phyloP scores from a whole-genome alignment of 2,329 filamentous ascomycete genomes.

The Colletotrichum tropicale region DNA sequence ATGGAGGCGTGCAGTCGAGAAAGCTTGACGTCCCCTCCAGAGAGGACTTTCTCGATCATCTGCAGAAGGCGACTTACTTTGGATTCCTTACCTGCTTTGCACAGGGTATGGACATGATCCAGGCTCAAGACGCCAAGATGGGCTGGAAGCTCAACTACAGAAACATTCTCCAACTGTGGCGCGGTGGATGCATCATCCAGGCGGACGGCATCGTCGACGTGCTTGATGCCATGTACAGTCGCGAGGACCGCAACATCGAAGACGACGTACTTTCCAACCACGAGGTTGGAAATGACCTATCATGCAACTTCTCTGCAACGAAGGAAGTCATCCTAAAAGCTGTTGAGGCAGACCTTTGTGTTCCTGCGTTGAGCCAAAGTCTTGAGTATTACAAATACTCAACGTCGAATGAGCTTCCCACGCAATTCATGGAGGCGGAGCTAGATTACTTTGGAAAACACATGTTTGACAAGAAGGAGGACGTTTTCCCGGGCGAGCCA shows the following conservation, averaged over 20 bases:
- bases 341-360: slow-evolving; percentile 60
- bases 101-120: slow-evolving; percentile 70
- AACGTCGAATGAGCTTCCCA: slow-evolving; percentile 64
- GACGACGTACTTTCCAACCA: slow-evolving; percentile 41
- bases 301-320: slow-evolving; percentile 51
- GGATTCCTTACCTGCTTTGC: slow-evolving; percentile 66
- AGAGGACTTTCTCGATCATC: slow-evolving; percentile 56
- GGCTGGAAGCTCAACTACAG: slow-evolving; percentile 62
- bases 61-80: slow-evolving; percentile 66
- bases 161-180: slow-evolving; percentile 66
- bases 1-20: slow-evolving; percentile 47
- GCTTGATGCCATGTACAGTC: slow-evolving; percentile 50
- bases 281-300: slow-evolving; percentile 57
- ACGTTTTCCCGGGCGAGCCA: slow-evolving; percentile 35
- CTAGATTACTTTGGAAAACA: slow-evolving; percentile 75
- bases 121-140: slow-evolving; percentile 60
- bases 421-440: slow-evolving; percentile 73
- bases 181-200: slow-evolving; percentile 74
- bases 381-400: slow-evolving; percentile 72
- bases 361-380: slow-evolving; percentile 64
- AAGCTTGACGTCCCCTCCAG: slow-evolving; percentile 41
- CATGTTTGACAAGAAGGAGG: slow-evolving; percentile 64
- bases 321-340: slow-evolving; percentile 61
- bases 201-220: slow-evolving; percentile 68
- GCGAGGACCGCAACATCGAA: slow-evolving; percentile 40